Evolutionary conservation across 208 protist genomes (phyloP).

Genomic region (Acanthamoeba lugdunensis): DNA sequence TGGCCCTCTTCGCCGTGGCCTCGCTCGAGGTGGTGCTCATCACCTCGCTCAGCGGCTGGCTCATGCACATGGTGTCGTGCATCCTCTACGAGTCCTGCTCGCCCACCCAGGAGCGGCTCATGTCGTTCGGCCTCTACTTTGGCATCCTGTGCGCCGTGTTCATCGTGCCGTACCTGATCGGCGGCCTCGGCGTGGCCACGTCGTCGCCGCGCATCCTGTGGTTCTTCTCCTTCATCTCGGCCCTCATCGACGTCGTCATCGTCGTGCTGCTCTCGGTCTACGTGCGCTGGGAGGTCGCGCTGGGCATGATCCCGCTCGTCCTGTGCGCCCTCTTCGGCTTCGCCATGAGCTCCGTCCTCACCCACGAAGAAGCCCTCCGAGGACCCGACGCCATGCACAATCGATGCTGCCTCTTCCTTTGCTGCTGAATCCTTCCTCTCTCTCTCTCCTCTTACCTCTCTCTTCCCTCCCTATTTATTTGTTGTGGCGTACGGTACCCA

Average conservation of each 20-base stretch:
- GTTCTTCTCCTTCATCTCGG: conserved; percentile 37
- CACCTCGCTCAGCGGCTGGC: background rate
- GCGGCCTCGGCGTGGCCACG: background rate
- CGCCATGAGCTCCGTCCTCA: background rate
- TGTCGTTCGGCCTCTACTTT: conserved; percentile 31
- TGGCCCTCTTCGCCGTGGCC: background rate
- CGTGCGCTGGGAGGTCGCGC: background rate
- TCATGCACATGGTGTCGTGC: conserved; percentile 57
- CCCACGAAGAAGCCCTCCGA: background rate
- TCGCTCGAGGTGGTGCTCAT: conserved; percentile 21
- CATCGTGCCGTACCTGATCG: conserved; percentile 22
- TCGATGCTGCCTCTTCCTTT: conserved; percentile 53
- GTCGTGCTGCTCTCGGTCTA: background rate
- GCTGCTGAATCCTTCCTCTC: background rate
- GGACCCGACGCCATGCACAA: conserved; percentile 6
- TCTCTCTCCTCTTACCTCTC: background rate
- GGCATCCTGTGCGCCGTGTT: background rate
- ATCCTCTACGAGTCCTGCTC: conserved; percentile 21
- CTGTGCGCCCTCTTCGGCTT: conserved; percentile 31
- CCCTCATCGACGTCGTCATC: conserved; percentile 17
- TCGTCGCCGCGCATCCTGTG: conserved; percentile 35
- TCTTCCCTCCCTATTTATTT: background rate
- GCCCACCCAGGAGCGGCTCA: background rate
- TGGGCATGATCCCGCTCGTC: background rate
- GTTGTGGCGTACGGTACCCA: background rate